Conservation (phyloP, 768 basidiomycete species). For the Agaricus sinodeliciosus region DNA sequence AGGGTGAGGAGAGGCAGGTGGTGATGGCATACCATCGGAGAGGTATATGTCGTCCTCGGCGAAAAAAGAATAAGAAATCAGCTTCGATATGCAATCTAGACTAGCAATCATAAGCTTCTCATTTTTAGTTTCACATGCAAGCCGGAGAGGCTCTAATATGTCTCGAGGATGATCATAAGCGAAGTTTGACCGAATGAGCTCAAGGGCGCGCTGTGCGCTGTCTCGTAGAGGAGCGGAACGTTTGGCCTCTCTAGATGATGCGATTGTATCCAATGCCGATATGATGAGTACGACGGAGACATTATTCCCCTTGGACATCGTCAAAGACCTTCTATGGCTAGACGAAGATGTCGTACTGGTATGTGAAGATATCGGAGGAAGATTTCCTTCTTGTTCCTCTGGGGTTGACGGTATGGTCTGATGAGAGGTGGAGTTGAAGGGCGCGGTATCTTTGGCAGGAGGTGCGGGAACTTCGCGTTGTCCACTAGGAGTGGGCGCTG, state of each 20-base stretch:
- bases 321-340: constrained; percentile 49
- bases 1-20: constrained; percentile 68
- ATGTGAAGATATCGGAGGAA: constrained; percentile 20
- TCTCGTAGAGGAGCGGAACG: constrained; percentile 78
- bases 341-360: constrained; percentile 15
- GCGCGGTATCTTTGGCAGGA: constrained; percentile 1
- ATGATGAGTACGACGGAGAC: constrained; percentile 78
- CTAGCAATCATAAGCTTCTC: constrained; percentile 96
- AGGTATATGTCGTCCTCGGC: constrained; percentile 48
- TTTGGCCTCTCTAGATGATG: constrained; percentile 83
- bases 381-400: constrained; percentile 10
- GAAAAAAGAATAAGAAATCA: constrained; percentile 97
- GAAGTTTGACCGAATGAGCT: constrained; percentile 70
- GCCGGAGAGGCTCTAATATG: constrained; percentile 91
- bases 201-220: constrained; percentile 73
- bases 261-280: constrained; percentile 81
- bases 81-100: constrained; percentile 94
- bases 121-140: constrained; percentile 92
- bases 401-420: neutral
- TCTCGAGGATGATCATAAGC: constrained; percentile 76
- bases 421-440: neutral
- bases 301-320: constrained; percentile 60
- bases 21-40: constrained; percentile 50
- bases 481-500: neutral
- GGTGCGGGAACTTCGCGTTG: neutral